phyloP scores from a whole-genome alignment of 805 yeast species.

The Barnettozyma salicaria region DNA sequence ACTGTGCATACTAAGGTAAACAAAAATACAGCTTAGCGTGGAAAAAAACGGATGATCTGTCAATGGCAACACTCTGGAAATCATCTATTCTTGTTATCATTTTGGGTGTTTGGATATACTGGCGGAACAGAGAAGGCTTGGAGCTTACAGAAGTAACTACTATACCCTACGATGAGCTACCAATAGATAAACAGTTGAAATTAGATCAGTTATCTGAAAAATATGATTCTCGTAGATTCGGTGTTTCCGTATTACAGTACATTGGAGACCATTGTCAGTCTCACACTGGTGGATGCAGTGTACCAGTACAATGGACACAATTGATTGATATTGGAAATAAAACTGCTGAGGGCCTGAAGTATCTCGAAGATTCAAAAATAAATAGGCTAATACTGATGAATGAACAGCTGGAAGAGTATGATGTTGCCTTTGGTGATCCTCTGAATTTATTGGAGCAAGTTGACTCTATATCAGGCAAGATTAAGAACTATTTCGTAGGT shows the following conservation, averaged over 20 bases:
- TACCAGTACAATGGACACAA: slow-evolving; percentile 19
- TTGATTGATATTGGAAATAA: slow-evolving; percentile 13
- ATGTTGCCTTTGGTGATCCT: slow-evolving; percentile 2
- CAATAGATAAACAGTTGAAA: not conserved
- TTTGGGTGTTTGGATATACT: not conserved
- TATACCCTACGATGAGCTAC: not conserved
- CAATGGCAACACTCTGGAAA: too few species aligned
- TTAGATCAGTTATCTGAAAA: not conserved
- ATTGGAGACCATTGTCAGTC: not conserved
- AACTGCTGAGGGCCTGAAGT: slow-evolving; percentile 17
- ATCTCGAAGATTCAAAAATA: slow-evolving; percentile 9
- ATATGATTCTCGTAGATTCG: slow-evolving; percentile 13
- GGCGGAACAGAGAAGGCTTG: not conserved
- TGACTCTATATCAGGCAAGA: slow-evolving; percentile 2
- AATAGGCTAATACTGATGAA: slow-evolving; percentile 17
- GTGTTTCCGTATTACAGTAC: slow-evolving; percentile 6
- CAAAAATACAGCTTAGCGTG: too few species aligned
- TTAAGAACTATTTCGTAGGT: slow-evolving; percentile 4
- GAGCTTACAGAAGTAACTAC: slow-evolving; percentile 1
- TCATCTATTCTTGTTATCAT: not conserved
- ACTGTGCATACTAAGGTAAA: not conserved
- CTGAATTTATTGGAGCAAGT: not conserved
- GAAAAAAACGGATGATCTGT: too few species aligned
- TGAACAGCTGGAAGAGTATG: slow-evolving; percentile 7
- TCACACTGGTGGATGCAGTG: not conserved